Conservation (phyloP, 352 stramenopile genomes). For the Phytophthora aleatoria region DNA sequence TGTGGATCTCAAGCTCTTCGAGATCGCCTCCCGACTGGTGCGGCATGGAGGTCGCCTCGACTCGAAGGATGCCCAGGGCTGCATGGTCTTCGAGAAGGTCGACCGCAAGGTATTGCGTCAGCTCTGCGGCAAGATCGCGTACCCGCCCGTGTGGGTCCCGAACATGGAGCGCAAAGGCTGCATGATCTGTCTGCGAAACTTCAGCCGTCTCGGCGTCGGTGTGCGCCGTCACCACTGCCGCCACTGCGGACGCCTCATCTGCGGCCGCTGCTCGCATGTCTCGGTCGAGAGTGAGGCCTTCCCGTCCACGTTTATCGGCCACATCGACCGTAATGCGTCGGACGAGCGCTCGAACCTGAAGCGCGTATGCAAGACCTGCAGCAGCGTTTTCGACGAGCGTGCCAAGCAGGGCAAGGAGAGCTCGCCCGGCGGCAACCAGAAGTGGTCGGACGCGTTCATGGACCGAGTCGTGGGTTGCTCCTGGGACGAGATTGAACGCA, state of each 20-base stretch:
- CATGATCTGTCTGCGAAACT: conserved; percentile 83
- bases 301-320: conserved; percentile 57
- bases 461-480: conserved; percentile 55
- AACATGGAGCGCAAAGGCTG: conserved; percentile 73
- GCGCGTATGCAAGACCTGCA: conserved; percentile 80
- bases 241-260: conserved; percentile 83
- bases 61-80: conserved; percentile 70
- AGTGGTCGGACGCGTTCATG: conserved; percentile 67
- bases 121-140: conserved; percentile 77
- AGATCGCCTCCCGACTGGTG: conserved; percentile 82
- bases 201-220: conserved; percentile 62
- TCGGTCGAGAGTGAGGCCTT: conserved; percentile 78
- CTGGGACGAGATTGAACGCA: conserved; percentile 69
- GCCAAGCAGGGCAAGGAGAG: conserved; percentile 43
- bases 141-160: conserved; percentile 81
- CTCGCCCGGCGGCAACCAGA: conserved; percentile 34
- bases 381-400: conserved; percentile 75
- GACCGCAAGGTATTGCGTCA: conserved; percentile 75
- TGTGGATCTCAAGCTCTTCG: conserved; percentile 65
- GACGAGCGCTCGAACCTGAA: conserved; percentile 57
- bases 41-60: conserved; percentile 80
- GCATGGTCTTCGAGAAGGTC: conserved; percentile 88
- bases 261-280: conserved; percentile 75
- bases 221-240: conserved; percentile 86
- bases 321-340: conserved; percentile 44